Conservation (phyloP, 2,329 filamentous ascomycete species). For the Beauveria australis region DNA sequence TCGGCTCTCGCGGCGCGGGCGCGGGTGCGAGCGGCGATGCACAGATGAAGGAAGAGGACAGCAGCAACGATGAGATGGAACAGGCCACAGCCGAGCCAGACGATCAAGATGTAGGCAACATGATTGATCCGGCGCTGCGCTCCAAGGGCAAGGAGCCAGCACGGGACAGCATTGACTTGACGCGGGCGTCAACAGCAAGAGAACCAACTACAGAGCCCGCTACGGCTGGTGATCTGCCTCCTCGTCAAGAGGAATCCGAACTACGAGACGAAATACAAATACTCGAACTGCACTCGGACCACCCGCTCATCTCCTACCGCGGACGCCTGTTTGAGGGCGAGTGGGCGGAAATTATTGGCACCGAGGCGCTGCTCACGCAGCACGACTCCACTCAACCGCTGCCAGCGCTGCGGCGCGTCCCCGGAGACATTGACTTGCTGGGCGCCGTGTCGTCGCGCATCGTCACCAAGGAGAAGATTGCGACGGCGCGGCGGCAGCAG, state of each 20-base stretch:
- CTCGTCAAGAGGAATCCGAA: slow-evolving; percentile 11
- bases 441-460: slow-evolving; percentile 64
- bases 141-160: slow-evolving; percentile 15
- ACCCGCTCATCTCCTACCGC: slow-evolving; percentile 73
- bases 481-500: slow-evolving; percentile 37
- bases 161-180: slow-evolving; percentile 9
- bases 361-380: slow-evolving; percentile 70
- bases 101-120: slow-evolving; percentile 24
- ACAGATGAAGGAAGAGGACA: slow-evolving; percentile 17
- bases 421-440: slow-evolving; percentile 57
- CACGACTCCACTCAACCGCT: slow-evolving; percentile 38
- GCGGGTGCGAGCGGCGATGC: slow-evolving; percentile 3
- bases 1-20: neutral
- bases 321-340: slow-evolving; percentile 69
- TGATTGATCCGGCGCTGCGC: slow-evolving; percentile 19
- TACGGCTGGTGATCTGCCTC: slow-evolving; percentile 7
- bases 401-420: slow-evolving; percentile 33
- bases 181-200: slow-evolving; percentile 3
- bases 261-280: slow-evolving; percentile 56
- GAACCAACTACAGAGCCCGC: neutral
- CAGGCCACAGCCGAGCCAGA: slow-evolving; percentile 20
- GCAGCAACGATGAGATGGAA: slow-evolving; percentile 22
- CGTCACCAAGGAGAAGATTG: slow-evolving; percentile 54
- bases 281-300: slow-evolving; percentile 67
- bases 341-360: slow-evolving; percentile 79